Conservation (phyloP, 768 basidiomycete species). For the Gautieria morchelliformis region DNA sequence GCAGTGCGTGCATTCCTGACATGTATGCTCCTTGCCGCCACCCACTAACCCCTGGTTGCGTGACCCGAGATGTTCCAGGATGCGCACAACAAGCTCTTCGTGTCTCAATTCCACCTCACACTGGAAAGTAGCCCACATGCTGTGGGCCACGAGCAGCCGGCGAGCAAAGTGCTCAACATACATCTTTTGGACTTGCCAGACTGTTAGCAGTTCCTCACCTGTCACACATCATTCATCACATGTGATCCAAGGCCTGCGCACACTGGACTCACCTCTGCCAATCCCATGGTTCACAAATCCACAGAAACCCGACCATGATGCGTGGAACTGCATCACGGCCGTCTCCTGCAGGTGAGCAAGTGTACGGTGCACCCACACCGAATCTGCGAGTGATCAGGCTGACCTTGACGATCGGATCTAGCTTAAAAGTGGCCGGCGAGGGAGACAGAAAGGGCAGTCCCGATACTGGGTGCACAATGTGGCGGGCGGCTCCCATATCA, state of each 20-base stretch:
- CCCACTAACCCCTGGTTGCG: neutral
- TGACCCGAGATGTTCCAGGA: neutral
- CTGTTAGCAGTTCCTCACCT: too few relatives aligned
- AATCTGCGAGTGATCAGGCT: neutral
- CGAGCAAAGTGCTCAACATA: too few relatives aligned
- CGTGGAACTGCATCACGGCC: neutral
- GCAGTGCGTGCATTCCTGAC: neutral
- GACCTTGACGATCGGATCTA: neutral
- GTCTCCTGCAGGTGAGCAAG: too few relatives aligned
- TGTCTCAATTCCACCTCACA: neutral
- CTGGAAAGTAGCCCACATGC: too few relatives aligned
- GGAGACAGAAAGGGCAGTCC: neutral
- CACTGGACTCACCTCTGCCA: neutral
- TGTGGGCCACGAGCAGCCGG: too few relatives aligned
- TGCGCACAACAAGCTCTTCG: neutral
- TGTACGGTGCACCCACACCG: neutral
- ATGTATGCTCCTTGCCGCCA: neutral
- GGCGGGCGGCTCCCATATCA: too few relatives aligned
- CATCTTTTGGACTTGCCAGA: too few relatives aligned
- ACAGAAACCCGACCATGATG: neutral
- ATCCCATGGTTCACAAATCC: neutral
- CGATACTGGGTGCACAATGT: too few relatives aligned
- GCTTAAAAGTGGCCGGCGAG: neutral
- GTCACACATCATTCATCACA: neutral
- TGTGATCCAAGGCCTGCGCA: neutral